These are phyloP conservation scores for Trichophyton rubrum DNA, from an alignment of 2,329 filamentous ascomycete genomes.

Conservation along the genomic window DNA sequence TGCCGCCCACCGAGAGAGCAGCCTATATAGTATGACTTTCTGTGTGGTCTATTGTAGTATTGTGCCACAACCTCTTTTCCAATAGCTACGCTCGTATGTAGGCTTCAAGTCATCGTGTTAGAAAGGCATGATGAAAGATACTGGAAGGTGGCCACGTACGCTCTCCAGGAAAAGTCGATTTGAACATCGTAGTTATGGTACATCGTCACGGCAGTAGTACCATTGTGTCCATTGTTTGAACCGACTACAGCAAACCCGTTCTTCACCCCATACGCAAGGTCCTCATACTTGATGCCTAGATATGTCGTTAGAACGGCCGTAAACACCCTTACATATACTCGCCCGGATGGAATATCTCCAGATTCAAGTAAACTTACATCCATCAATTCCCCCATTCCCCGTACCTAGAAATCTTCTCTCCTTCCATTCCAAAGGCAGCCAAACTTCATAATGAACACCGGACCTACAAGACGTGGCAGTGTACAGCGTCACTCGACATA, in stretches of 20 bases:
- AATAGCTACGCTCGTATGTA: not conserved
- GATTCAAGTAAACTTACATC: not conserved
- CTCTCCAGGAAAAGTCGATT: slow-evolving; percentile 24
- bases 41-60: not conserved
- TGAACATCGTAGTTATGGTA: slow-evolving; percentile 31
- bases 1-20: slow-evolving; percentile 3
- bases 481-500: slow-evolving; percentile 24
- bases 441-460: slow-evolving; percentile 28
- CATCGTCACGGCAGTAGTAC: slow-evolving; percentile 28
- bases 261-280: slow-evolving; percentile 24
- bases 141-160: not conserved
- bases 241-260: slow-evolving; percentile 32
- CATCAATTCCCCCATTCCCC: slow-evolving; percentile 6
- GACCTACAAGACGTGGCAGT: slow-evolving; percentile 24
- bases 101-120: not conserved
- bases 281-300: slow-evolving; percentile 28
- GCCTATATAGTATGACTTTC: slow-evolving; percentile 3
- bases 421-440: not conserved
- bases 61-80: not conserved
- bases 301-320: not conserved
- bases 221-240: slow-evolving; percentile 36
- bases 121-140: not conserved
- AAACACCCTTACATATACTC: not conserved
- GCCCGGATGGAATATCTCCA: not conserved
- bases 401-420: not conserved